These are phyloP conservation scores for Lentinula aciculospora DNA, from an alignment of 768 basidiomycete species.

Conservation along the genomic window DNA sequence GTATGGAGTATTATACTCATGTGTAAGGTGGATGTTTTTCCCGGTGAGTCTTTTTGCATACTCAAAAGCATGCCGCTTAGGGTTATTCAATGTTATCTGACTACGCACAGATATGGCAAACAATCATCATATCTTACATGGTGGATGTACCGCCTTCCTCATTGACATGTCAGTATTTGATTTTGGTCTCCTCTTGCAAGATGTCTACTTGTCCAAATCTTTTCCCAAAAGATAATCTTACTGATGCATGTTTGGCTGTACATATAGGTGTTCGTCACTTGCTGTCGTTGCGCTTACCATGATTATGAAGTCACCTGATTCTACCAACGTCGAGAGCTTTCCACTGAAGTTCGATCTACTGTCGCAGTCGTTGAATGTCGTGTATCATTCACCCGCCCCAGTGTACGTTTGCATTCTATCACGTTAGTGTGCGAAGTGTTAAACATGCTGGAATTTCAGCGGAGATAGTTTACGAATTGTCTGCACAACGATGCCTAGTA, in stretches of 20 bases:
- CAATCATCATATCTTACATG: background rate
- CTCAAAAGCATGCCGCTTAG: background rate
- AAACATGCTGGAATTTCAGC: background rate
- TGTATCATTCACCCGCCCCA: constrained; percentile 2
- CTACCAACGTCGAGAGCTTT: too few relatives aligned
- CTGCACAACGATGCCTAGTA: constrained; percentile 1
- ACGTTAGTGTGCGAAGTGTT: background rate
- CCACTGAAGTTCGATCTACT: background rate
- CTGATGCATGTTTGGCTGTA: background rate
- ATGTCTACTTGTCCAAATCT: too few relatives aligned
- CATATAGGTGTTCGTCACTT: background rate
- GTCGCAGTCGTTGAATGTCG: background rate
- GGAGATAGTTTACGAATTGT: background rate
- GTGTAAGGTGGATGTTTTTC: background rate
- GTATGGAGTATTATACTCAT: background rate
- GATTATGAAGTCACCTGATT: background rate
- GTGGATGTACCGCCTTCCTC: constrained; percentile 1
- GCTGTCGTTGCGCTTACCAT: background rate
- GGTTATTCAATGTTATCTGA: background rate
- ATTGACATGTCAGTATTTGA: background rate
- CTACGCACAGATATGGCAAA: background rate
- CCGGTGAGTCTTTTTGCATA: background rate
- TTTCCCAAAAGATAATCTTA: too few relatives aligned
- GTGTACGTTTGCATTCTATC: background rate
- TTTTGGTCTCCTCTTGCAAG: too few relatives aligned